phyloP scores from a whole-genome alignment of 352 stramenopile species.

The Phytophthora tubulina region DNA sequence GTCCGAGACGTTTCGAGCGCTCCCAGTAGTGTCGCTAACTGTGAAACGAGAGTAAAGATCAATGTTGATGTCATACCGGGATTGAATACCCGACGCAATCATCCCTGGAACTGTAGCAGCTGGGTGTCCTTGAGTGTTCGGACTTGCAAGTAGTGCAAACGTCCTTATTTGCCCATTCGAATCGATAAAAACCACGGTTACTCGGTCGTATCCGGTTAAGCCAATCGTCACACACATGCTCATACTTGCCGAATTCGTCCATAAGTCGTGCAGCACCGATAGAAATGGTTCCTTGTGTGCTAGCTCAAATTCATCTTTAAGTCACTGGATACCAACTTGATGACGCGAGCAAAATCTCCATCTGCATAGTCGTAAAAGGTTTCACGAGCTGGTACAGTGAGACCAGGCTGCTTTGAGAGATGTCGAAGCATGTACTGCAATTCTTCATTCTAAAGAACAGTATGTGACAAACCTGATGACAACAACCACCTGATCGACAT shows the following conservation, averaged over 20 bases:
- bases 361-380: background rate
- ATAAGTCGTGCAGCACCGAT: background rate
- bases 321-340: background rate
- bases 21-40: background rate
- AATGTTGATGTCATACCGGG: background rate
- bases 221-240: background rate
- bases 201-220: too few relatives aligned
- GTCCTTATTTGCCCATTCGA: background rate
- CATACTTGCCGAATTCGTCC: background rate
- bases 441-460: slow-evolving; percentile 1
- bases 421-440: background rate
- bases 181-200: background rate
- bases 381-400: background rate
- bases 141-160: background rate
- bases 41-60: slow-evolving; percentile 1
- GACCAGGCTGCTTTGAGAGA: background rate
- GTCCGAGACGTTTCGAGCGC: slow-evolving; percentile 2
- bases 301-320: background rate
- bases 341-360: background rate
- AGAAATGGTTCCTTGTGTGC: background rate
- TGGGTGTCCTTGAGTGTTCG: background rate
- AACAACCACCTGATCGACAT: background rate
- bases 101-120: background rate
- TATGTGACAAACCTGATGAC: background rate
- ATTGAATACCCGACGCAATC: background rate